A percentile compares a stretch with the other conserved stretches of the same genome.
phyloP scores from a whole-genome alignment of 2,329 filamentous ascomycete genomes.

The Didymella exigua region DNA sequence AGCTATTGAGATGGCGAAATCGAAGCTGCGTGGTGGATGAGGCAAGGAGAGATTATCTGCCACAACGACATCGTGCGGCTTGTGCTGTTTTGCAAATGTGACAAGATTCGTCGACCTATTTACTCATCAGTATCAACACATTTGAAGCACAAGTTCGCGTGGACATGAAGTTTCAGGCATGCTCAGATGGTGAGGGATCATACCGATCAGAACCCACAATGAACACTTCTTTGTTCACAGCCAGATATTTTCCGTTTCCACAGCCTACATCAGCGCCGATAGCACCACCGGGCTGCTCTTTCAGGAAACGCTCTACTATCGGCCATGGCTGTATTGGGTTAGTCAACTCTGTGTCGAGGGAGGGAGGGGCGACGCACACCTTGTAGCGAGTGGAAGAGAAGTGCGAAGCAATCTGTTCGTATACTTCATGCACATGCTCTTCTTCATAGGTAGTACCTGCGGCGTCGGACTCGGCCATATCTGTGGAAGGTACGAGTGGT shows the following conservation, averaged over 20 bases:
- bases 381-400: conserved; percentile 80
- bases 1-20: conserved; percentile 93
- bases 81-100: conserved; percentile 59
- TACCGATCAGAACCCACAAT: conserved; percentile 87
- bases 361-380: conserved; percentile 51
- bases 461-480: conserved; percentile 28
- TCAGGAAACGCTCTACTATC: conserved; percentile 80
- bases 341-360: conserved; percentile 14
- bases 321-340: conserved; percentile 75
- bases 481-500: not conserved
- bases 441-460: conserved; percentile 72
- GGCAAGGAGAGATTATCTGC: conserved; percentile 86
- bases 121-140: not conserved
- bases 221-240: conserved; percentile 76
- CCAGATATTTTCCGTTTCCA: conserved; percentile 94
- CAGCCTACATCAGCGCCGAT: conserved; percentile 91
- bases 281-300: conserved; percentile 67
- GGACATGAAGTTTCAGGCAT: not conserved
- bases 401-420: conserved; percentile 83
- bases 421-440: conserved; percentile 87
- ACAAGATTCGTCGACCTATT: conserved; percentile 63
- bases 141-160: not conserved
- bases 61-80: conserved; percentile 71
- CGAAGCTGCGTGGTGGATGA: conserved; percentile 69
- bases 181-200: conserved; percentile 37